Percentiles rank a stretch among this genome's conserved stretches.
Evolutionary conservation across 2,329 filamentous ascomycete genomes (phyloP).

Genomic region (Raffaelea deltoideospora): DNA sequence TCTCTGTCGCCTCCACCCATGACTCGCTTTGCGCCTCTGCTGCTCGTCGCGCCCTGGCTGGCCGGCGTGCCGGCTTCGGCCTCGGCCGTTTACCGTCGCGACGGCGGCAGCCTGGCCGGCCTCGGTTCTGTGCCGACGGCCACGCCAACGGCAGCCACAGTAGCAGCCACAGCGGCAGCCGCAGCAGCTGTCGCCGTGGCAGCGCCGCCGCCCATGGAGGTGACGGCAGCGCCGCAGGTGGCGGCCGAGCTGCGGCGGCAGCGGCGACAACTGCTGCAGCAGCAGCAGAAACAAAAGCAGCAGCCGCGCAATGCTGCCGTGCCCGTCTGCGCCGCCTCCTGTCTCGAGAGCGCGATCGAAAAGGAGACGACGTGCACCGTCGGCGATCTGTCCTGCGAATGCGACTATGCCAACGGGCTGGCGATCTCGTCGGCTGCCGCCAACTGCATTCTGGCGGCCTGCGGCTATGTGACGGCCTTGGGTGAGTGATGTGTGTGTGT

Average conservation of each 20-base stretch:
- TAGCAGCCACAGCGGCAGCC: not conserved
- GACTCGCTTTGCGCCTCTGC: not conserved
- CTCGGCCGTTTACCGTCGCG: not conserved
- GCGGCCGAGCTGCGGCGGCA: not conserved
- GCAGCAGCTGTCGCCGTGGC: no score
- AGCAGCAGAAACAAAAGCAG: no score
- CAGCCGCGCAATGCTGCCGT: not conserved
- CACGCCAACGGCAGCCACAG: no score
- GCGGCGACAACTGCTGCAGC: no score
- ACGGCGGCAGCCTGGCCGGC: not conserved
- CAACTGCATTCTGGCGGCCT: slow-evolving; percentile 2
- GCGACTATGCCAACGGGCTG: slow-evolving; percentile 2
- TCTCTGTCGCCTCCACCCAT: not conserved
- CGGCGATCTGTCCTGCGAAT: slow-evolving; percentile 6
- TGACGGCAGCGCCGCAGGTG: not conserved
- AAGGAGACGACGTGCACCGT: slow-evolving; percentile 5
- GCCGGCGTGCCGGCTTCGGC: not conserved
- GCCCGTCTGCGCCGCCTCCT: slow-evolving; percentile 4
- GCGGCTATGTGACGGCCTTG: slow-evolving; percentile 3
- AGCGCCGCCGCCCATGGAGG: not conserved
- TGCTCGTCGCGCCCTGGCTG: not conserved
- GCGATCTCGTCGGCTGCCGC: slow-evolving; percentile 2
- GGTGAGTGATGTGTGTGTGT: not conserved
- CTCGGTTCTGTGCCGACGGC: no score
- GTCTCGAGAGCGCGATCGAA: slow-evolving; percentile 5